Conservation (phyloP, 148 eudicot genomes). For the Rhododendron henanense region DNA sequence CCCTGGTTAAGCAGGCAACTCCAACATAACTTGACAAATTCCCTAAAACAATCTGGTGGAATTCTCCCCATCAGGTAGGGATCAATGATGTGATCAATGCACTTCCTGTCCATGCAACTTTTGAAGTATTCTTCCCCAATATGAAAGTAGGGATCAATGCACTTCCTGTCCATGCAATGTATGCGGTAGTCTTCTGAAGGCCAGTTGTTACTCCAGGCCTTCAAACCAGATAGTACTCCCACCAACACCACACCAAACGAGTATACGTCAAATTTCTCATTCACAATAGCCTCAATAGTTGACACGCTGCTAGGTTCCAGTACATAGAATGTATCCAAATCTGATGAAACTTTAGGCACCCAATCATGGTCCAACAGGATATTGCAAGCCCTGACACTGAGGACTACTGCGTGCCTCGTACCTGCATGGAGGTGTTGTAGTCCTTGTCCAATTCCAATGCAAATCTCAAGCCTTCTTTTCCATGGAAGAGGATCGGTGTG, state of each 20-base stretch:
- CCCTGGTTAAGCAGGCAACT: not conserved
- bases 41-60: slow-evolving; percentile 18
- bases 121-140: not conserved
- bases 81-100: slow-evolving; percentile 17
- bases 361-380: slow-evolving; percentile 16
- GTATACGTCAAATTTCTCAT: slow-evolving; percentile 17
- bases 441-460: slow-evolving; percentile 15
- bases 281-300: not conserved
- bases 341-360: slow-evolving; percentile 3
- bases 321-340: not conserved
- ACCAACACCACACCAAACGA: slow-evolving; percentile 18
- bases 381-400: too few relatives aligned
- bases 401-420: not conserved
- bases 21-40: slow-evolving; percentile 8
- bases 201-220: not conserved
- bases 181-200: not conserved
- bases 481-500: slow-evolving; percentile 8
- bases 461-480: slow-evolving; percentile 15
- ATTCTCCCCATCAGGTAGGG: not conserved
- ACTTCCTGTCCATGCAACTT: not conserved
- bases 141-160: not conserved
- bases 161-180: not conserved
- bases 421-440: slow-evolving; percentile 9
- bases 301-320: not conserved
- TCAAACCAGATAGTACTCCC: slow-evolving; percentile 1